phyloP scores from a whole-genome alignment of 306 rosid species.

The Cicer yamashitae region DNA sequence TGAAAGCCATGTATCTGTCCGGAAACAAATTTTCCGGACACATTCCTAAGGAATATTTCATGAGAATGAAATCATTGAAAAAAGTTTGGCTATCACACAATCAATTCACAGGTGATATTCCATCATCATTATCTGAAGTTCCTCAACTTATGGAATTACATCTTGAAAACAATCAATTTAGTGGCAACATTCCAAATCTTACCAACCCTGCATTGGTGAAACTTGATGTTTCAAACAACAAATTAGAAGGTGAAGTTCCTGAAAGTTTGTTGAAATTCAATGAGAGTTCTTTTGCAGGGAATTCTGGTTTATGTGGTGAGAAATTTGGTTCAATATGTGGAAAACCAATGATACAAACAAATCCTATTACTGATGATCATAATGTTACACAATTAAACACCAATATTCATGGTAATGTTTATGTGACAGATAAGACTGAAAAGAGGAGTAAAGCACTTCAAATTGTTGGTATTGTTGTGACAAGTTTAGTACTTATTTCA shows the following conservation, averaged over 20 bases:
- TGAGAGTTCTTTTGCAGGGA: slow-evolving; percentile 54
- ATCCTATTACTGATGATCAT: background rate
- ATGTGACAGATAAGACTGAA: background rate
- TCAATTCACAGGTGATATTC: slow-evolving; percentile 64
- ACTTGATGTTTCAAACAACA: slow-evolving; percentile 66
- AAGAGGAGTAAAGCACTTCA: slow-evolving; percentile 10
- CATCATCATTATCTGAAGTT: slow-evolving; percentile 53
- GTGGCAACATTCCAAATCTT: slow-evolving; percentile 60
- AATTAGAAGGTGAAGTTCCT: slow-evolving; percentile 76
- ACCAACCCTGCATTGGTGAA: slow-evolving; percentile 36
- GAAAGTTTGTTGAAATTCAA: slow-evolving; percentile 48
- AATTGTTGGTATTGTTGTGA: slow-evolving; percentile 43
- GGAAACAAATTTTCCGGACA: slow-evolving; percentile 72
- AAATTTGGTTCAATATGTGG: slow-evolving; percentile 49
- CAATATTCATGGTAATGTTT: background rate
- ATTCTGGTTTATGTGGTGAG: slow-evolving; percentile 61
- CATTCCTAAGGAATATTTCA: slow-evolving; percentile 61
- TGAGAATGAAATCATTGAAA: slow-evolving; percentile 65
- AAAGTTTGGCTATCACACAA: slow-evolving; percentile 68
- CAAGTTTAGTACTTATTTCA: slow-evolving; percentile 42
- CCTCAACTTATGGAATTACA: slow-evolving; percentile 60
- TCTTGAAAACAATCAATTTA: slow-evolving; percentile 70
- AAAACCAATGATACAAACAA: background rate
- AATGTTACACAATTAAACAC: background rate
- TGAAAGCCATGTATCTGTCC: slow-evolving; percentile 65